Conservation (phyloP, 1,284 basidiomycete species). For the Rhodotorula mucilaginosa region DNA sequence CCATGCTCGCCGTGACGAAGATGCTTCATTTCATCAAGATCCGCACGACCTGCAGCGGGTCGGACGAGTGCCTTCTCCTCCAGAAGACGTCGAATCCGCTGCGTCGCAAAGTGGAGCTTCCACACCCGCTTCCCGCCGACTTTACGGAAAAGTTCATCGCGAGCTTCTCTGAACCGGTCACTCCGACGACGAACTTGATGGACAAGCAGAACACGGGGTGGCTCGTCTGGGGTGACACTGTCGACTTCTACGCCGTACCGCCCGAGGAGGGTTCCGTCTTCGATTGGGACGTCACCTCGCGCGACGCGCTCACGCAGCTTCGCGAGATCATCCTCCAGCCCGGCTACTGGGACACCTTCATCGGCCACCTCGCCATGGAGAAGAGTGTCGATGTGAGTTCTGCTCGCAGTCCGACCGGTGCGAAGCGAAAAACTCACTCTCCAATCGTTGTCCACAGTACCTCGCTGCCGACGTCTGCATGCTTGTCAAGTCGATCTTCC, state of each 20-base stretch:
- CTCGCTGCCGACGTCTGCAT: slow-evolving; percentile 39
- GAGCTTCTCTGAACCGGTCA: slow-evolving; percentile 51
- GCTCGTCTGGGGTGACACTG: slow-evolving; percentile 70
- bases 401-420: not conserved
- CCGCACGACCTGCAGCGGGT: slow-evolving; percentile 68
- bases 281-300: slow-evolving; percentile 65
- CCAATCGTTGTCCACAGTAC: slow-evolving; percentile 14
- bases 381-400: slow-evolving; percentile 36
- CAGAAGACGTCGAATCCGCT: slow-evolving; percentile 78
- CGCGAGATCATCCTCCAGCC: slow-evolving; percentile 55
- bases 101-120: slow-evolving; percentile 58
- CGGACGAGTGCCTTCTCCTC: slow-evolving; percentile 68
- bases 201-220: slow-evolving; percentile 81
- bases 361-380: slow-evolving; percentile 45
- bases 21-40: slow-evolving; percentile 77
- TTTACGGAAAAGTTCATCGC: slow-evolving; percentile 60
- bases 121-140: slow-evolving; percentile 47
- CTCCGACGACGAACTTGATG: slow-evolving; percentile 54
- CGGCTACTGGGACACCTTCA: slow-evolving; percentile 61
- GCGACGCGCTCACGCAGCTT: slow-evolving; percentile 62
- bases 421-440: not conserved
- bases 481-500: slow-evolving; percentile 54
- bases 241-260: slow-evolving; percentile 66
- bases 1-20: slow-evolving; percentile 66
- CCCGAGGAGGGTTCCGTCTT: slow-evolving; percentile 57